phyloP scores from a whole-genome alignment of 805 yeast species.

The Lipomyces spencermartinsiae region DNA sequence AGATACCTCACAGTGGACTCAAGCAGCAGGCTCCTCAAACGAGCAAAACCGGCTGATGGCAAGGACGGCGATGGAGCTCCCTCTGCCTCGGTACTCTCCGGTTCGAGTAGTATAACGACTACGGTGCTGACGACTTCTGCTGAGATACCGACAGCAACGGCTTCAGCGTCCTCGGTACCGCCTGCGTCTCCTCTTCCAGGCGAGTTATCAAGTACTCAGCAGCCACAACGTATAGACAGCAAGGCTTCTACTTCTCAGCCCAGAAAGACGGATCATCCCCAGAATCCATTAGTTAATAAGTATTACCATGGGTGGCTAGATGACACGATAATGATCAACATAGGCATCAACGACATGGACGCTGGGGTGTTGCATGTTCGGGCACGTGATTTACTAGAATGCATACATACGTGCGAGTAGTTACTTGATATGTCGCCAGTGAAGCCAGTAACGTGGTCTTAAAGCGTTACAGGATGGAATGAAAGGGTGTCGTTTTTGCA shows the following conservation, averaged over 20 bases:
- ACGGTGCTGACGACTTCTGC: neutral
- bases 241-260: neutral
- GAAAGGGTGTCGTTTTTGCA: neutral
- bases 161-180: neutral
- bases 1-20: neutral
- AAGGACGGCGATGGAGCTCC: too few species aligned
- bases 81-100: neutral
- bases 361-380: constrained; percentile 20
- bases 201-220: neutral
- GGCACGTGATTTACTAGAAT: constrained; percentile 32
- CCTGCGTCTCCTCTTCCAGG: too few species aligned
- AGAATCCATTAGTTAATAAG: constrained; percentile 25
- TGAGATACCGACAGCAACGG: too few species aligned
- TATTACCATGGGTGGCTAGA: constrained; percentile 35
- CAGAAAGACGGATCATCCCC: neutral
- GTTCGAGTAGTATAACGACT: neutral
- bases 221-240: neutral
- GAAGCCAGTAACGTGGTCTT: neutral
- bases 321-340: constrained; percentile 25
- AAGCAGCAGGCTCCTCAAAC: too few species aligned
- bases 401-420: constrained; percentile 17
- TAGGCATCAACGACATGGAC: constrained; percentile 28
- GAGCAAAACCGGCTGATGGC: too few species aligned
- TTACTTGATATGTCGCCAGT: neutral
- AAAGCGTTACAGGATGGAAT: neutral